Evolutionary conservation across 805 yeast genomes (phyloP).

Genomic region (Lachancea lanzarotensis): DNA sequence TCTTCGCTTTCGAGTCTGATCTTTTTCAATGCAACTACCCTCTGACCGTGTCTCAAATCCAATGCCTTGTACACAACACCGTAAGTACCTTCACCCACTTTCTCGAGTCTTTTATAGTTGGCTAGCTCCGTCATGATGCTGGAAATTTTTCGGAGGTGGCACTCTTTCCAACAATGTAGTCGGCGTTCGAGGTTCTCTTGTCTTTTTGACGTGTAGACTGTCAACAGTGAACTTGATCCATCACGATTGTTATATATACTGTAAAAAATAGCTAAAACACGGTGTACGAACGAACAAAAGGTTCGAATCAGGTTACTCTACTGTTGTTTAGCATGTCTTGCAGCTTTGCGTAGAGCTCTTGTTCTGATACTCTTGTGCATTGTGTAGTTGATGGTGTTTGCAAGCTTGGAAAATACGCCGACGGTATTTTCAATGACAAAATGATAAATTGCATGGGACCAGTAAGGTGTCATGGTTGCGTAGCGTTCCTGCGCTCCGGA

Average conservation of each 20-base stretch:
- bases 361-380: conserved; percentile 77
- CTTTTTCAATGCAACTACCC: conserved; percentile 87
- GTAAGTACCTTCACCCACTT: conserved; percentile 95
- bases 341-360: conserved; percentile 72
- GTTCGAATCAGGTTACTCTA: conserved; percentile 5
- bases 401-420: conserved; percentile 72
- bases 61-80: conserved; percentile 96
- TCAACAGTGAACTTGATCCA: background rate
- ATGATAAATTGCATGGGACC: conserved; percentile 91
- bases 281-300: conserved; percentile 4
- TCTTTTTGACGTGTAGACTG: background rate
- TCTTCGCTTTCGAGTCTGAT: conserved; percentile 86
- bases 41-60: conserved; percentile 78
- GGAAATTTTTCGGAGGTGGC: background rate
- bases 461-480: conserved; percentile 84
- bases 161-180: background rate
- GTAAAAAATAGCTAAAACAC: conserved; percentile 3
- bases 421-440: conserved; percentile 70
- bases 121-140: conserved; percentile 75
- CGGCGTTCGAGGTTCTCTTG: background rate
- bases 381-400: conserved; percentile 56
- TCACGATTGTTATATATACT: background rate
- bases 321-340: conserved; percentile 25
- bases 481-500: conserved; percentile 89
- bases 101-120: conserved; percentile 89